Conservation (phyloP, 2,329 filamentous ascomycete species). For the Colletotrichum karsti region DNA sequence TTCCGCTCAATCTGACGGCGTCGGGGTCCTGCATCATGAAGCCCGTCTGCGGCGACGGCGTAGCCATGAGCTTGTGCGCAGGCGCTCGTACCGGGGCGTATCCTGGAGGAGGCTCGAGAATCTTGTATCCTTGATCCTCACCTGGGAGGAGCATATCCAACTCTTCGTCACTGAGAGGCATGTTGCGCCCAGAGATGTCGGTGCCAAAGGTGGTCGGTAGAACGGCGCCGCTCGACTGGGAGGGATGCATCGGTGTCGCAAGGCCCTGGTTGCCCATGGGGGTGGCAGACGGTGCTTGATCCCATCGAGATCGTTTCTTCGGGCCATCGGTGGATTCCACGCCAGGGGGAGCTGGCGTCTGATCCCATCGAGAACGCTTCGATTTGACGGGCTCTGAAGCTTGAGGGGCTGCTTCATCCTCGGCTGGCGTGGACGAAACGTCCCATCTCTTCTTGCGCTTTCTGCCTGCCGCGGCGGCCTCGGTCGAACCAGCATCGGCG, state of each 20-base stretch:
- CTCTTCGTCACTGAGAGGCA: conserved; percentile 90
- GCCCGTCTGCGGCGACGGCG: conserved; percentile 79
- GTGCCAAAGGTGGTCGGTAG: conserved; percentile 76
- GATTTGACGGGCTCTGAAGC: conserved; percentile 64
- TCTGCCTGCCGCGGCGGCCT: conserved; percentile 68
- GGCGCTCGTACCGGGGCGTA: conserved; percentile 86
- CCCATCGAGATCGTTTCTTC: conserved; percentile 89
- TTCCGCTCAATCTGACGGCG: conserved; percentile 81
- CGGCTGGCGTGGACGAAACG: conserved; percentile 67
- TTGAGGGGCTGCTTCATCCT: conserved; percentile 58
- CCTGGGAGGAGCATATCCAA: conserved; percentile 90
- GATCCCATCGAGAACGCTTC: conserved; percentile 89
- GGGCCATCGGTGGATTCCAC: conserved; percentile 65
- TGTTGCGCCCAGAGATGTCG: conserved; percentile 82
- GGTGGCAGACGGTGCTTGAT: conserved; percentile 85
- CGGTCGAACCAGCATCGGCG: conserved; percentile 73
- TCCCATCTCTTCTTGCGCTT: conserved; percentile 98
- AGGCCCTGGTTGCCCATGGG: conserved; percentile 78
- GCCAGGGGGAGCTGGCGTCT: conserved; percentile 69
- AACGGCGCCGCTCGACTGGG: conserved; percentile 61
- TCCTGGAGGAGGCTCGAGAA: conserved; percentile 88
- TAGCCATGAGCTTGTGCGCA: conserved; percentile 77
- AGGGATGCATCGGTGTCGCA: conserved; percentile 80
- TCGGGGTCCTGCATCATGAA: conserved; percentile 99
- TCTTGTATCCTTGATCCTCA: conserved; percentile 90